These are phyloP conservation scores for Leccinum uliginosum DNA, from an alignment of 768 basidiomycete species.

Conservation along the genomic window DNA sequence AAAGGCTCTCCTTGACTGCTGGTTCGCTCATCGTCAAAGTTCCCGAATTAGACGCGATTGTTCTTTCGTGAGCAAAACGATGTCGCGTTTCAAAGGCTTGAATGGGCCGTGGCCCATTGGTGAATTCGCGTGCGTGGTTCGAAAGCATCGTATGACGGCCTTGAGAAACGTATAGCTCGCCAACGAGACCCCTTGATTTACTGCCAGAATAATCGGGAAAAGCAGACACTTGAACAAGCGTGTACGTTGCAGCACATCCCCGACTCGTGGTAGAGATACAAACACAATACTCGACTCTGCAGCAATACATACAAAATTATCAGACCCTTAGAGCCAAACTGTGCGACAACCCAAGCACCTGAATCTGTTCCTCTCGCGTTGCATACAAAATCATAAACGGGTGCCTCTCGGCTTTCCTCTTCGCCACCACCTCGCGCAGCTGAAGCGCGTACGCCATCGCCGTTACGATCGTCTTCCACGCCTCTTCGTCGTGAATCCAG, in stretches of 20 bases:
- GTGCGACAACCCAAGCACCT: constrained; percentile 45
- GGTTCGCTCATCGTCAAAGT: constrained; percentile 15
- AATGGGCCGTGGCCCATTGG: constrained; percentile 38
- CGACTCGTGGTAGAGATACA: background rate
- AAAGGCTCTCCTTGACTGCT: background rate
- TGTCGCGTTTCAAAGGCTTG: constrained; percentile 44
- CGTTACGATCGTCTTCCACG: constrained; percentile 57
- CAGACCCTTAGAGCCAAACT: background rate
- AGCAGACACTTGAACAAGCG: constrained; percentile 7
- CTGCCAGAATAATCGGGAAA: constrained; percentile 12
- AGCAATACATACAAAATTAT: background rate
- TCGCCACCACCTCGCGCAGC: constrained; percentile 61
- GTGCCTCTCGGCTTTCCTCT: constrained; percentile 60
- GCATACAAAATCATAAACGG: constrained; percentile 60
- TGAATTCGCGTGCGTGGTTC: constrained; percentile 53
- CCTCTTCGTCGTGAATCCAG: constrained; percentile 76
- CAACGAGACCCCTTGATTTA: constrained; percentile 58
- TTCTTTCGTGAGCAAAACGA: constrained; percentile 41
- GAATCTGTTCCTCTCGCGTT: constrained; percentile 65
- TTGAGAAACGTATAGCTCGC: constrained; percentile 49
- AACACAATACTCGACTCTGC: background rate
- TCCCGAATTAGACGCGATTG: constrained; percentile 34
- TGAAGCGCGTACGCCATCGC: constrained; percentile 63
- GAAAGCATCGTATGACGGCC: constrained; percentile 74
- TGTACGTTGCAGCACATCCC: too few species aligned